Conservation (phyloP, 2,329 filamentous ascomycete species). For the Monilinia vaccinii-corymbosi region DNA sequence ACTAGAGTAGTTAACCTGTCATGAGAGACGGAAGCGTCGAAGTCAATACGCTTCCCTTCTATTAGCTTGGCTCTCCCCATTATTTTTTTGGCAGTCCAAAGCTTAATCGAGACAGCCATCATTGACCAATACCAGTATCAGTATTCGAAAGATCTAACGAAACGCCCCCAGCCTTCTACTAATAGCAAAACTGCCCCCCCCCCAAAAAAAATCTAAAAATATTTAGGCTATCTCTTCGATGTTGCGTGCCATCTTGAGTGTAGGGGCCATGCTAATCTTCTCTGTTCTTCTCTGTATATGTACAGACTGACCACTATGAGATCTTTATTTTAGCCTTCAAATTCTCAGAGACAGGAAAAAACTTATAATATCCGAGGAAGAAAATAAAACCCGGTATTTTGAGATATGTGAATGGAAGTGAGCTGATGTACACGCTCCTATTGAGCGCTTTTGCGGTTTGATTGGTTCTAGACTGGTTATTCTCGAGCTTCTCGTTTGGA, state of each 20-base stretch:
- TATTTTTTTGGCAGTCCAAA: neutral
- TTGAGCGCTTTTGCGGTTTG: no score
- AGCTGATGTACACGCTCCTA: no score
- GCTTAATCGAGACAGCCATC: neutral
- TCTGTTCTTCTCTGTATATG: neutral
- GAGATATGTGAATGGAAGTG: no score
- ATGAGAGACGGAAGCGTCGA: neutral
- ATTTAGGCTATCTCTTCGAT: no score
- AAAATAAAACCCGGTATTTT: neutral
- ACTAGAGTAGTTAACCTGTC: neutral
- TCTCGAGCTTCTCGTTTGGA: no score
- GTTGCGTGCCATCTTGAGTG: neutral
- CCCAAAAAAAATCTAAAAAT: no score
- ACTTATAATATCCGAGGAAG: no score
- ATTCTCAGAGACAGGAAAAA: neutral
- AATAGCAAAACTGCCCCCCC: no score
- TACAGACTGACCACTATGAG: no score
- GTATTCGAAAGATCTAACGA: neutral
- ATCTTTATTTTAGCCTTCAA: rapidly evolving
- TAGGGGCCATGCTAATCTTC: no score
- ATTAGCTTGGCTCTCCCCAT: neutral
- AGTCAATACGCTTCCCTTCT: neutral
- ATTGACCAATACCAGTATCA: neutral
- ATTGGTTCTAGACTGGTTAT: no score
- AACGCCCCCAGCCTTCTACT: neutral